phyloP scores from a whole-genome alignment of 805 yeast species.

The Metschnikowia cubensis region DNA sequence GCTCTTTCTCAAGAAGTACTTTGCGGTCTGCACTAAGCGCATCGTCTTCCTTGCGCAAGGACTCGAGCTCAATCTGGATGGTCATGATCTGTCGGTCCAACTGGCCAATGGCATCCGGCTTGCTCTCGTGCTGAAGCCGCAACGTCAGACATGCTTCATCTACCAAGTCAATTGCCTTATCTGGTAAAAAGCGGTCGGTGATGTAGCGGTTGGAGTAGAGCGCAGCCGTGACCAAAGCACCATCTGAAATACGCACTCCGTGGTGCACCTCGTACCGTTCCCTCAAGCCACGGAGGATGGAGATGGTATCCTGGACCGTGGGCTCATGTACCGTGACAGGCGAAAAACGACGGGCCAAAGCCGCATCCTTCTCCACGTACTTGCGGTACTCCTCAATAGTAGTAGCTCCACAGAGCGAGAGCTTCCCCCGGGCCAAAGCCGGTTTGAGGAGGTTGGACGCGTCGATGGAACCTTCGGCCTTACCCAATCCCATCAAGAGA shows the following conservation, averaged over 20 bases:
- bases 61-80: conserved; percentile 90
- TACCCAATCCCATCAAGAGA: conserved; percentile 83
- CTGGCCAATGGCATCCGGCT: conserved; percentile 90
- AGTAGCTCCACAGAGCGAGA: conserved; percentile 95
- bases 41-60: conserved; percentile 89
- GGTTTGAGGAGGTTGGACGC: conserved; percentile 93
- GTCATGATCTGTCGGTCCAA: conserved; percentile 89
- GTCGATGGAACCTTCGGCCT: conserved; percentile 92
- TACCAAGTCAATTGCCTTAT: conserved; percentile 92
- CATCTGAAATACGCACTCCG: conserved; percentile 90
- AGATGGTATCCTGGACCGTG: conserved; percentile 82
- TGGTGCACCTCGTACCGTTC: conserved; percentile 96
- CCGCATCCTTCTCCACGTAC: conserved; percentile 94
- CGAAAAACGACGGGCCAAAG: conserved; percentile 89
- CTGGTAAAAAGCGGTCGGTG: conserved; percentile 88
- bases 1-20: conserved; percentile 64
- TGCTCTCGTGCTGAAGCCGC: conserved; percentile 92
- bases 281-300: conserved; percentile 87
- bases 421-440: conserved; percentile 84
- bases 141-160: conserved; percentile 97
- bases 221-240: conserved; percentile 92
- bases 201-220: conserved; percentile 85
- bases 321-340: conserved; percentile 87
- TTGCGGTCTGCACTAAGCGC: conserved; percentile 75
- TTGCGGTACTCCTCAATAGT: conserved; percentile 90